A percentile compares a stretch with the other conserved stretches of the same genome.
These are phyloP conservation scores for Collariella sp. DNA, from an alignment of 495 filamentous ascomycete species.

Conservation along the genomic window DNA sequence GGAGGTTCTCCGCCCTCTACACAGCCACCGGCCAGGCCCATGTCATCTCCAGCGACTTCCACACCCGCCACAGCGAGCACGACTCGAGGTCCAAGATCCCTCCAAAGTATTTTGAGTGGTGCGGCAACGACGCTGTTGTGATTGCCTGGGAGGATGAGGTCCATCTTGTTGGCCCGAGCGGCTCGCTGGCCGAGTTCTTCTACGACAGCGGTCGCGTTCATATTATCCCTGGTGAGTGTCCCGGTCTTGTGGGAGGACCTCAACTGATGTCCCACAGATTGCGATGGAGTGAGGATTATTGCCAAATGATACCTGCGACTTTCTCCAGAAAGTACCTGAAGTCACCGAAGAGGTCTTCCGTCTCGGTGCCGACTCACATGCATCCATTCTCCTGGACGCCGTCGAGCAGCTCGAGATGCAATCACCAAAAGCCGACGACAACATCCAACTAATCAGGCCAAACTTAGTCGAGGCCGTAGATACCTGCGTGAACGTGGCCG, in stretches of 20 bases:
- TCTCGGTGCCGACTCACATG: conserved; percentile 68
- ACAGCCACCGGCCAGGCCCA: conserved; percentile 78
- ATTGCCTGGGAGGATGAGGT: conserved; percentile 97
- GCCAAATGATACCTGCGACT: conserved; percentile 91
- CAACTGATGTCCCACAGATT: conserved; percentile 44
- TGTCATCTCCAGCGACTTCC: conserved; percentile 91
- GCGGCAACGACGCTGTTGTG: conserved; percentile 88
- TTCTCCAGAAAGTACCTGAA: conserved; percentile 85
- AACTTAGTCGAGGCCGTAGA: conserved; percentile 87
- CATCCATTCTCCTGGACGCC: conserved; percentile 86
- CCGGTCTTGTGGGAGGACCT: conserved; percentile 35
- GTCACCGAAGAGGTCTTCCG: conserved; percentile 83
- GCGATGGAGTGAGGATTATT: conserved; percentile 81
- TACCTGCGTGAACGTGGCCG: conserved; percentile 81
- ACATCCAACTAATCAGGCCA: conserved; percentile 84
- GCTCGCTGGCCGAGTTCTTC: conserved; percentile 70
- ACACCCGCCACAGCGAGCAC: conserved; percentile 83
- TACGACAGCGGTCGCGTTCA: conserved; percentile 82
- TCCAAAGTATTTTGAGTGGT: conserved; percentile 88
- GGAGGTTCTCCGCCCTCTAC: conserved; percentile 78
- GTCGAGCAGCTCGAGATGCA: conserved; percentile 85
- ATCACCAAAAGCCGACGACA: conserved; percentile 94
- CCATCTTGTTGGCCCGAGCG: conserved; percentile 84
- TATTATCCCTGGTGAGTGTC: conserved; percentile 62
- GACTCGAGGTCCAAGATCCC: conserved; percentile 77